These are phyloP conservation scores for Verticillium longisporum DNA, from an alignment of 2,329 filamentous ascomycete species.

Conservation along the genomic window DNA sequence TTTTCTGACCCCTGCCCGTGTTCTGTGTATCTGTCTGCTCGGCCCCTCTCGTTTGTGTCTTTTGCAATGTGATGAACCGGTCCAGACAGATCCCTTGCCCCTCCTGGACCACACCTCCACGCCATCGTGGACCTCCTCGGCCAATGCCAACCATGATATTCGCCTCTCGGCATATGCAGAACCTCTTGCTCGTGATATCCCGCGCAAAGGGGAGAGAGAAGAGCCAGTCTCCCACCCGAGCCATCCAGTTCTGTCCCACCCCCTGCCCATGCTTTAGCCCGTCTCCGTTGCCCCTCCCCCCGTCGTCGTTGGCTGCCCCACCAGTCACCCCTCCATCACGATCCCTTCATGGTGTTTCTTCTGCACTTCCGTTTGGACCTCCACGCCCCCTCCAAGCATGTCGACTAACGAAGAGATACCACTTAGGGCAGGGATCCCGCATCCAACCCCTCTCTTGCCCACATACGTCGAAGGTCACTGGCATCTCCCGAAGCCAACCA, in stretches of 20 bases:
- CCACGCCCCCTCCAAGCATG: background rate
- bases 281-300: background rate
- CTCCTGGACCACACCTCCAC: constrained; percentile 16
- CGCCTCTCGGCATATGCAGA: constrained; percentile 33
- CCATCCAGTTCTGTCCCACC: background rate
- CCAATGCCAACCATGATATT: constrained; percentile 18
- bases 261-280: background rate
- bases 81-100: constrained; percentile 11
- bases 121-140: constrained; percentile 19
- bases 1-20: background rate
- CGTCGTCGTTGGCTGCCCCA: background rate
- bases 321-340: background rate
- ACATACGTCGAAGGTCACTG: background rate
- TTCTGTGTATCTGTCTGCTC: background rate
- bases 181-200: constrained; percentile 12
- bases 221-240: background rate
- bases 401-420: background rate
- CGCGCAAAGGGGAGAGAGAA: background rate
- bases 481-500: background rate
- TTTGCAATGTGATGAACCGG: background rate
- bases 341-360: background rate
- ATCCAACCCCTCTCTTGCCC: background rate
- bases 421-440: background rate
- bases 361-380: background rate
- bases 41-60: background rate